Evolutionary conservation across 208 protist genomes (phyloP), one percentile per base, ranked within the genome.

Genomic region (Zelonia costaricensis): DNA sequence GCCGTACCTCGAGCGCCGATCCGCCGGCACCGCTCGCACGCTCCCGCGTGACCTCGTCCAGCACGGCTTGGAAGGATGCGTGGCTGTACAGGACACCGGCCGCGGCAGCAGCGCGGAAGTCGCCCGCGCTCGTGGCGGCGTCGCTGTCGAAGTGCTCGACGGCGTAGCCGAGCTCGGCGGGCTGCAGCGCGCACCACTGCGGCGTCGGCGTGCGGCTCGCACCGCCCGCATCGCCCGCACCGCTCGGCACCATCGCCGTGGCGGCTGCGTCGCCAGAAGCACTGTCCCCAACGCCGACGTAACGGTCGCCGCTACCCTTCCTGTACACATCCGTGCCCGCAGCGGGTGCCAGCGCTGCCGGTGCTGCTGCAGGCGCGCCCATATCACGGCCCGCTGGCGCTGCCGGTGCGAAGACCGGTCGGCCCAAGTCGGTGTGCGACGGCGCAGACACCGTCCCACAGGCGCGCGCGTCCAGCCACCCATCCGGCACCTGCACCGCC

Each of bases 111-210:
- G 67, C 58, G n/a, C 64, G 58, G 38, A 66, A 60, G 35, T 64
- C 40, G 20, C 65, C 63, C 5, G 71, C 70, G 1, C 59, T 45
- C 6, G 59, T 27, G 9, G 44, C 46, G 4, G 60, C 25, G 22
- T 67, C 62, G 12, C 60, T 31, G 35, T 36, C 47, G 76, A 80
- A 83, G 49, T 93, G 86, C 49, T 78, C 70, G 30, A 65, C 61
- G 0, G 82, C 81, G 58, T 93, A 93, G 38, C 80, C 75, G 4
- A 92, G 22, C 47, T 92, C 85, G 18, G 62, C 62, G 0, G 74
- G 53, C 1, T 53, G 28, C 44, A 88, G 39, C 25, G 27, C 59
- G 39, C 70, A 76, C 80, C 80, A 86, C 25, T 74, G 53, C 33
- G 33, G 33, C 33, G n/a, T n/a, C n/a, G n/a, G 15, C 10, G 36